Base-by-base conservation (phyloP, 108 stramenopile species). In the Cylindrotheca closterium region DNA sequence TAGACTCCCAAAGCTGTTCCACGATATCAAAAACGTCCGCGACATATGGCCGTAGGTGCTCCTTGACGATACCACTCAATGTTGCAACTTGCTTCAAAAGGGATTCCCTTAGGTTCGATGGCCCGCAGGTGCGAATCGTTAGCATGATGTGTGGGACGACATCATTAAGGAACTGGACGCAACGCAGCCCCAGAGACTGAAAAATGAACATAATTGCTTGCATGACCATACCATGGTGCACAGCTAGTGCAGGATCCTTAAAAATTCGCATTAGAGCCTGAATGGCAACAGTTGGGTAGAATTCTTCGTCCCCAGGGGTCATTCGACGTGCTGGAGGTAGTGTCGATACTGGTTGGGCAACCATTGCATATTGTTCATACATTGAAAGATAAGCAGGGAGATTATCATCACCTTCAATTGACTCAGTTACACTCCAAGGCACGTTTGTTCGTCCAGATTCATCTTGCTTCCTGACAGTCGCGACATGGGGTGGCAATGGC, bases 161-260 rank as follows among this genome's bases (percentile, higher is more conserved):
- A 17, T 66, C 71, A 5, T 73, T 69, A 19, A 99, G 74, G 52
- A 94, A 99, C 3, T 83, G 87, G 33, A 95, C 95, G 68, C 94
- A 93, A 30, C 78, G 76, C 1, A 88, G 51, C 0, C 97, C 97
- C 17, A 99, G 80, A 29, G 85, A 81, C 57, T 93, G 81, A 74
- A 98, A 98, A 51, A 97, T 94, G 50, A 87, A 93, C 81, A 95
- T 96, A 23, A 98, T 84, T 4, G 91, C 84, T 71, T 98, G 96
- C 70, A 94, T 94, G 22, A 93, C 96, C 78, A 86, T 84, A 24
- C 84, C 79, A 77, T 99, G 98, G 60, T 98, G 95, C 42, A 84
- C 85, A 45, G 94, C 81, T 7, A 98, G 69, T 8, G 92, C 84
- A 10, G 87, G 71, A 68, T 98, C 93, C 53, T 80, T 81, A 46